A percentile compares a stretch with the other conserved stretches of the same genome.
Conservation (phyloP, 768 basidiomycete genomes). For the Serendipita sp. region DNA sequence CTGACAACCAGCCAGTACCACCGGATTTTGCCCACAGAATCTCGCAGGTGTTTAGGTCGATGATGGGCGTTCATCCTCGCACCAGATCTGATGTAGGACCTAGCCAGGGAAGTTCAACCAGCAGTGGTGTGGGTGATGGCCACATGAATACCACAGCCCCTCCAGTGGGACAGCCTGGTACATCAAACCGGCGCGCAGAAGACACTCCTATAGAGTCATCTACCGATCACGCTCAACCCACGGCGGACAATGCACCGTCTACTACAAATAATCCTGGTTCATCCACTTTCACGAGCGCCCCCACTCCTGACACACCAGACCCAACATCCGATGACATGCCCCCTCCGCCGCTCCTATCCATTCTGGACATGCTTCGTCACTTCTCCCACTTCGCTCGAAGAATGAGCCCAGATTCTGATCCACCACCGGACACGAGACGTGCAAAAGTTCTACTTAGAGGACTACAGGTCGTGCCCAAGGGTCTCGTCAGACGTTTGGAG, state of each 20-base stretch:
- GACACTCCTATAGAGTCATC: neutral
- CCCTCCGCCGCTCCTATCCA: neutral
- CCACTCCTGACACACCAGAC: neutral
- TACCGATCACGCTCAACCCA: neutral
- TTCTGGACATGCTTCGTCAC: neutral
- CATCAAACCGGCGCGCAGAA: too few relatives aligned
- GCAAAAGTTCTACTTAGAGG: conserved; percentile 47
- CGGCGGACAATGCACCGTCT: neutral
- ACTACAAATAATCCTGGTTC: neutral
- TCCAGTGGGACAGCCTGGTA: too few relatives aligned
- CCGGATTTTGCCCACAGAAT: neutral
- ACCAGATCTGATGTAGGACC: too few relatives aligned
- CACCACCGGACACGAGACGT: conserved; percentile 45
- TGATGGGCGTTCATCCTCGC: neutral
- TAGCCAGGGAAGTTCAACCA: too few relatives aligned
- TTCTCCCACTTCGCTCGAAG: conserved; percentile 10
- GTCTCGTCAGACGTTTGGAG: conserved; percentile 49
- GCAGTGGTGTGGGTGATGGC: too few relatives aligned
- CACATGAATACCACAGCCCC: too few relatives aligned
- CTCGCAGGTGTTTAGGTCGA: neutral
- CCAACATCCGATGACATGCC: neutral
- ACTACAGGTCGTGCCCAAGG: conserved; percentile 48
- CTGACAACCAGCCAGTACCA: neutral
- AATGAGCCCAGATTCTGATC: conserved; percentile 20
- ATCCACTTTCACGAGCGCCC: neutral